phyloP scores from a whole-genome alignment of 139 green algal species.

The Zygnema cylindricum region DNA sequence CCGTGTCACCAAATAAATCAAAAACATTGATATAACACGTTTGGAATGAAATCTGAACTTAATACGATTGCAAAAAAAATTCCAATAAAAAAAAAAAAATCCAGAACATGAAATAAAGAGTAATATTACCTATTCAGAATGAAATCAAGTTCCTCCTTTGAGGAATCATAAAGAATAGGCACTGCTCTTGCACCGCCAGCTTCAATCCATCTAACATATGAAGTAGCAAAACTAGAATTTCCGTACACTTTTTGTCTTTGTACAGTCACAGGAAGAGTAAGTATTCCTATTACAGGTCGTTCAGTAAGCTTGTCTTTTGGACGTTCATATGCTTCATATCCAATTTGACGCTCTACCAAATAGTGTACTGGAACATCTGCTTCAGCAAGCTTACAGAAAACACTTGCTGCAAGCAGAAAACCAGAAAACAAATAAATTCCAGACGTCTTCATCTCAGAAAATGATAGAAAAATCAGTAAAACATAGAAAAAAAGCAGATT shows the following conservation, averaged over 20 bases:
- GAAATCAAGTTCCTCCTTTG: constrained; percentile 54
- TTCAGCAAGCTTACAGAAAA: constrained; percentile 7
- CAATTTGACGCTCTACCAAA: constrained; percentile 13
- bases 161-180: constrained; percentile 61
- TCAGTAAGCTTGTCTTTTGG: constrained; percentile 36
- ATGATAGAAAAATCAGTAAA: too few species aligned
- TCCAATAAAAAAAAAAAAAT: too few species aligned
- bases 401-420: too few species aligned
- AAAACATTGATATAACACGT: too few species aligned
- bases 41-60: too few species aligned
- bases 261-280: constrained; percentile 60
- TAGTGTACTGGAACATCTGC: not conserved
- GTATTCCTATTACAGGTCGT: constrained; percentile 47
- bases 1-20: too few species aligned
- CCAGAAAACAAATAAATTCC: too few species aligned
- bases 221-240: constrained; percentile 44
- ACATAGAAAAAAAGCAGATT: too few species aligned
- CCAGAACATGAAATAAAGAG: too few species aligned
- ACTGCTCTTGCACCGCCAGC: constrained; percentile 57
- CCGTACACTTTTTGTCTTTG: constrained; percentile 40
- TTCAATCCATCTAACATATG: constrained; percentile 61
- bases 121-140: constrained; percentile 44
- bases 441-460: too few species aligned
- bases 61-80: too few species aligned
- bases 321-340: not conserved